Conservation (phyloP, 306 rosid genomes). For the Quercus aquifolioides region DNA sequence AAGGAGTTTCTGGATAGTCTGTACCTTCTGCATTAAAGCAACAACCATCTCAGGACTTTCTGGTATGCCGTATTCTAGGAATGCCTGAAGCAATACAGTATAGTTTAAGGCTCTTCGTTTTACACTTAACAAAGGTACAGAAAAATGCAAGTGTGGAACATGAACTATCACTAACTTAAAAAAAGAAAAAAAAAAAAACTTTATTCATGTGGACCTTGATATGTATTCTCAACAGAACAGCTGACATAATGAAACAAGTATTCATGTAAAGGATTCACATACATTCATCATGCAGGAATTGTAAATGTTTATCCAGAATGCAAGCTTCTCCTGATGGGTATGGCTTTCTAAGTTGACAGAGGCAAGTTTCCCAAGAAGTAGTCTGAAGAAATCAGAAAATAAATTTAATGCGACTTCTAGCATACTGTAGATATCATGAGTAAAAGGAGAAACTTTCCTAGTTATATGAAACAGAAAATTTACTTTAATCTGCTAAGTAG, state of each 20-base stretch:
- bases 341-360: slow-evolving; percentile 65
- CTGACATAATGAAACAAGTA: background rate
- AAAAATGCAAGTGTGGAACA: background rate
- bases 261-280: slow-evolving; percentile 10
- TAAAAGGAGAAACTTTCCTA: background rate
- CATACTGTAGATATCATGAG: background rate
- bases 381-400: slow-evolving; percentile 48
- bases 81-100: slow-evolving; percentile 55
- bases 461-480: slow-evolving; percentile 20
- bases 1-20: background rate
- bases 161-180: background rate
- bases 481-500: slow-evolving; percentile 73
- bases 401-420: slow-evolving; percentile 1
- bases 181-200: background rate
- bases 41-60: slow-evolving; percentile 76
- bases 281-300: slow-evolving; percentile 98
- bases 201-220: background rate
- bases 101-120: slow-evolving; percentile 4
- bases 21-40: slow-evolving; percentile 72
- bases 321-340: slow-evolving; percentile 87
- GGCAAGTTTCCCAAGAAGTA: slow-evolving; percentile 72
- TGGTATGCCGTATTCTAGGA: slow-evolving; percentile 76
- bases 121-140: background rate
- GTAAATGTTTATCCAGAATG: slow-evolving; percentile 94
- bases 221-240: background rate